phyloP scores from a whole-genome alignment of 371 early-diverging fungal species.

The Apophysomyces elegans region DNA sequence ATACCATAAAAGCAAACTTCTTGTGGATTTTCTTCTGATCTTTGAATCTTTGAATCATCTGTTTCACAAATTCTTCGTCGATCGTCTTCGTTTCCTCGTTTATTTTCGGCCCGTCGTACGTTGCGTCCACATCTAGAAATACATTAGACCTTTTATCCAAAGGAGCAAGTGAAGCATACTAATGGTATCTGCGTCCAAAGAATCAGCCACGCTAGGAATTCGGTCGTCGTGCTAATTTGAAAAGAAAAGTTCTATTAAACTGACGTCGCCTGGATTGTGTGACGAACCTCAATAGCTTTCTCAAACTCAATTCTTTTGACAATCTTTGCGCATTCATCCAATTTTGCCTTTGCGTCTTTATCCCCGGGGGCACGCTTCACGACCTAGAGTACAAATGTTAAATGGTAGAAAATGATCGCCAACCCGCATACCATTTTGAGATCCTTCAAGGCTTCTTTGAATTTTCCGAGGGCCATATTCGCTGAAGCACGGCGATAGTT shows the following conservation, averaged over 20 bases:
- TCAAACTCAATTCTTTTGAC: conserved; percentile 88
- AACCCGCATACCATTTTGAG: conserved; percentile 65
- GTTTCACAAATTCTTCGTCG: conserved; percentile 77
- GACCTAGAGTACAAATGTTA: conserved; percentile 30
- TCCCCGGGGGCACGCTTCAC: conserved; percentile 71
- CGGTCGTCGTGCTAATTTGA: conserved; percentile 43
- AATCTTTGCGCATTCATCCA: conserved; percentile 88
- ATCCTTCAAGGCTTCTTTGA: conserved; percentile 87
- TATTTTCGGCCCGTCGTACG: conserved; percentile 68
- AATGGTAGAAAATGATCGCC: neutral
- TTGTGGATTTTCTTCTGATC: conserved; percentile 90
- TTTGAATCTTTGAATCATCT: conserved; percentile 80
- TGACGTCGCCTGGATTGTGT: neutral
- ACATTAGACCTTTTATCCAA: conserved; percentile 17
- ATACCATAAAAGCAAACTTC: conserved; percentile 83
- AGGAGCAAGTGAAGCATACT: conserved; percentile 31
- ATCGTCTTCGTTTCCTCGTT: conserved; percentile 63
- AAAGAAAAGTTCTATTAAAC: neutral
- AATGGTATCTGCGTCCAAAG: conserved; percentile 50
- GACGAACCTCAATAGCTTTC: conserved; percentile 87
- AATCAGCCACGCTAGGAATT: conserved; percentile 52
- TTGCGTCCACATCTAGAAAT: conserved; percentile 67
- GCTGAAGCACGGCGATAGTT: conserved; percentile 92
- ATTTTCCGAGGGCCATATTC: conserved; percentile 80
- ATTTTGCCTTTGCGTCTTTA: conserved; percentile 69